Evolutionary conservation across 1,284 basidiomycete species (phyloP).

Genomic region (Rhodotorula mucilaginosa): DNA sequence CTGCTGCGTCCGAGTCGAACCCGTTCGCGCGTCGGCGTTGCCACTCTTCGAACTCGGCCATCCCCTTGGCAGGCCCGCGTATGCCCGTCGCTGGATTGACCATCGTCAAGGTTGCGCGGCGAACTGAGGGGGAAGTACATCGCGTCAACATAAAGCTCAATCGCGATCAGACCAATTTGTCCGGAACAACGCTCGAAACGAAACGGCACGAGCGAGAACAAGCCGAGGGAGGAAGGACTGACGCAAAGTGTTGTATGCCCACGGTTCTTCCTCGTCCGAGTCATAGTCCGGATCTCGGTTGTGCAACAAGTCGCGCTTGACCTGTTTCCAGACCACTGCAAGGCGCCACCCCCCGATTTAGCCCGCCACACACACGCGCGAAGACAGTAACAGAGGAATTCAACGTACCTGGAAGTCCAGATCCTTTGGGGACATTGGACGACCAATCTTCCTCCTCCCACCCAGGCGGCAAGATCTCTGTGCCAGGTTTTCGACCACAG

Average conservation of each 20-base stretch:
- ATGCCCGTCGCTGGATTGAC: slow-evolving; percentile 20
- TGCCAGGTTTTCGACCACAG: not conserved
- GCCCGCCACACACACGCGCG: not conserved
- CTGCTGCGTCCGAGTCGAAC: not conserved
- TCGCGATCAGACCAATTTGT: no score
- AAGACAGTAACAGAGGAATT: not conserved
- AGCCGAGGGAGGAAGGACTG: not conserved
- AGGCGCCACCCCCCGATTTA: not conserved
- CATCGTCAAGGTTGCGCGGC: slow-evolving; percentile 17
- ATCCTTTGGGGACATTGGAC: slow-evolving; percentile 1
- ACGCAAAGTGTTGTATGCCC: slow-evolving; percentile 33
- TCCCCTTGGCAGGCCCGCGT: slow-evolving; percentile 2
- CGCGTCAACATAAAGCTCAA: no score
- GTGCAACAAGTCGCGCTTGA: slow-evolving; percentile 31
- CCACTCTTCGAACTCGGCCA: slow-evolving; percentile 32
- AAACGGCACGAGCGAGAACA: no score
- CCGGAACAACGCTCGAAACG: not conserved
- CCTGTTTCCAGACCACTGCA: slow-evolving; percentile 27
- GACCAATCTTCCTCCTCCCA: slow-evolving; percentile 33
- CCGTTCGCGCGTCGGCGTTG: slow-evolving; percentile 2
- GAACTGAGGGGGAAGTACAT: slow-evolving; percentile 12
- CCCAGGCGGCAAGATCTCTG: slow-evolving; percentile 35
- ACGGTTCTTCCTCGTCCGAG: slow-evolving; percentile 37
- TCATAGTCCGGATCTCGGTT: slow-evolving; percentile 40
- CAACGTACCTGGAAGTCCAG: slow-evolving; percentile 27